These are phyloP conservation scores for Neurospora sp. DNA, from an alignment of 495 filamentous ascomycete genomes.

Conservation along the genomic window DNA sequence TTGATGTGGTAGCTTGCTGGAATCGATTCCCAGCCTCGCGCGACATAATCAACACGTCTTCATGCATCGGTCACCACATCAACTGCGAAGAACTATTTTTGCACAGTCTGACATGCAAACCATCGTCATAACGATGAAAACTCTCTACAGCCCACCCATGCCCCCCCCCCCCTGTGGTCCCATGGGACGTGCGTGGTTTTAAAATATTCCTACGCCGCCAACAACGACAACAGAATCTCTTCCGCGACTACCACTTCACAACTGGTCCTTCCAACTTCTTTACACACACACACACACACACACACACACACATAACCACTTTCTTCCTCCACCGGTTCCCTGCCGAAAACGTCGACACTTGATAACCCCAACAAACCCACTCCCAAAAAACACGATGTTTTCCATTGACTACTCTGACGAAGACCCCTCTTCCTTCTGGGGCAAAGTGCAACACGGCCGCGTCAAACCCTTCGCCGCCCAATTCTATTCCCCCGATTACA, in stretches of 20 bases:
- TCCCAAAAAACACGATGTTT: not conserved
- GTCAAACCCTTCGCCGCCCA: not conserved
- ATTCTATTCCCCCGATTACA: not conserved
- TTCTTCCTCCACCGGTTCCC: not conserved
- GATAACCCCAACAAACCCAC: not conserved
- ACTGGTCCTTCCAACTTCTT: not conserved
- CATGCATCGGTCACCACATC: not conserved
- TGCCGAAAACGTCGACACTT: not conserved
- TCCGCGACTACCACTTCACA: not conserved
- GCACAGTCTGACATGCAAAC: not conserved
- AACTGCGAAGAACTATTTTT: not conserved
- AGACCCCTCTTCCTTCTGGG: not conserved
- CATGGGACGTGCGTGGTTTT: not conserved
- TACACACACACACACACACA: no score
- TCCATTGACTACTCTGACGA: not conserved
- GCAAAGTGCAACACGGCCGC: not conserved
- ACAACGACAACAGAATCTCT: not conserved
- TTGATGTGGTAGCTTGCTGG: not conserved
- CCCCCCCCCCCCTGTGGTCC: no score
- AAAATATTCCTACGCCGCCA: not conserved
- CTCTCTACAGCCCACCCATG: no score
- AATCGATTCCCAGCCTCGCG: not conserved
- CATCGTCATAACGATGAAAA: not conserved
- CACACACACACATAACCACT: not conserved
- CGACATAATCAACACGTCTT: not conserved